These are phyloP conservation scores for Cicer judaicum DNA, from an alignment of 306 rosid genomes.

Conservation along the genomic window DNA sequence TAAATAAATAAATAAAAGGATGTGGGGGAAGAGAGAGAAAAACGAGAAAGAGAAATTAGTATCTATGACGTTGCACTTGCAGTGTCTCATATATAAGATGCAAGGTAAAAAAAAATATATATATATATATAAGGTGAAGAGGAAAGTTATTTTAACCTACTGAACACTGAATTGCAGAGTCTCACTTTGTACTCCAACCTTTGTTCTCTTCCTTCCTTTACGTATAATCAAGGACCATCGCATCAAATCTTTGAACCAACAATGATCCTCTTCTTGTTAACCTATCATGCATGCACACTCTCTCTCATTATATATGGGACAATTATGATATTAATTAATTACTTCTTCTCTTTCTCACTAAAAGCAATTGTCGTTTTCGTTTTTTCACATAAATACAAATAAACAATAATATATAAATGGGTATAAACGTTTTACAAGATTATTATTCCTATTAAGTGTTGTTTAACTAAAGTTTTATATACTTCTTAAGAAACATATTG, in stretches of 20 bases:
- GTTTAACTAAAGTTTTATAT: no score
- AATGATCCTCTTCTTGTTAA: slow-evolving; percentile 29
- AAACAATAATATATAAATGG: no score
- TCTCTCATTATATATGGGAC: neutral
- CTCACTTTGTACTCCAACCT: slow-evolving; percentile 51
- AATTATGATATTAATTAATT: neutral
- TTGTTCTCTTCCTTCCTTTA: slow-evolving; percentile 45
- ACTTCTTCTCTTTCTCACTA: neutral
- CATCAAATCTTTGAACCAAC: slow-evolving; percentile 53
- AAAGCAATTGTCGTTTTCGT: no score
- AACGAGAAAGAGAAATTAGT: no score
- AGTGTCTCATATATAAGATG: slow-evolving; percentile 53
- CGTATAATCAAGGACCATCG: slow-evolving; percentile 48
- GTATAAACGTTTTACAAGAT: no score
- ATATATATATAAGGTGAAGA: neutral
- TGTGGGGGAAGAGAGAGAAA: slow-evolving; percentile 1
- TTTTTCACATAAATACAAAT: no score
- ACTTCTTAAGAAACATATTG: no score
- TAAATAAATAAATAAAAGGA: neutral
- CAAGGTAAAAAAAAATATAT: neutral
- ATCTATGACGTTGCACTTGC: slow-evolving; percentile 45
- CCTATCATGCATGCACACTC: slow-evolving; percentile 4
- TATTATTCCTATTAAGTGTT: no score
- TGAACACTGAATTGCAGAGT: slow-evolving; percentile 42
- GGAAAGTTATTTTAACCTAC: slow-evolving; percentile 37